Conservation (phyloP, 768 basidiomycete species). For the Crassisporium funariophilum region DNA sequence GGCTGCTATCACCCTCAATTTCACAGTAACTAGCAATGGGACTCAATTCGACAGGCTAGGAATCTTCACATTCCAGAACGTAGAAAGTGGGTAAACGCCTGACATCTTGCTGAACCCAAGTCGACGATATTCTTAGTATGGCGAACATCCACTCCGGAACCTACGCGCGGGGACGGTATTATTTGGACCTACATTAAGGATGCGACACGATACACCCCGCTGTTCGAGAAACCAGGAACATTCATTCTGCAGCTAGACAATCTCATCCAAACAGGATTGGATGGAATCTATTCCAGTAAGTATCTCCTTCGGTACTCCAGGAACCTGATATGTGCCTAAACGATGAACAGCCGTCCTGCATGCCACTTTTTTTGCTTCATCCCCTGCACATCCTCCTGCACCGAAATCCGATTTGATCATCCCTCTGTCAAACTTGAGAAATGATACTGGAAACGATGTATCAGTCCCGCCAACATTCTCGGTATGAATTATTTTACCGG, state of each 20-base stretch:
- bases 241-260: conserved; percentile 80
- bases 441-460: conserved; percentile 68
- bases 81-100: conserved; percentile 56
- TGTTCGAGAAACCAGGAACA: conserved; percentile 67
- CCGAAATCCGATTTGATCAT: conserved; percentile 65
- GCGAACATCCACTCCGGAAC: conserved; percentile 82
- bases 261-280: conserved; percentile 53
- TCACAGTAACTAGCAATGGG: conserved; percentile 78
- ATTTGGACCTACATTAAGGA: conserved; percentile 82
- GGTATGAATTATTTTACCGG: conserved; percentile 33
- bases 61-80: conserved; percentile 75
- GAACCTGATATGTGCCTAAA: neutral
- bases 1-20: conserved; percentile 75
- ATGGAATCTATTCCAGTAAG: conserved; percentile 72
- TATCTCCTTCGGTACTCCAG: neutral
- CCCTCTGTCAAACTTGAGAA: conserved; percentile 65
- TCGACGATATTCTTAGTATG: conserved; percentile 49
- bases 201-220: conserved; percentile 68
- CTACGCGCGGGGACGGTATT: conserved; percentile 64
- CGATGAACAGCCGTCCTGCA: conserved; percentile 54
- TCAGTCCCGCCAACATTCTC: conserved; percentile 77
- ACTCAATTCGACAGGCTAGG: conserved; percentile 76
- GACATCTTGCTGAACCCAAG: neutral
- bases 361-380: conserved; percentile 74
- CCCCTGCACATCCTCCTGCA: conserved; percentile 55